Conservation (phyloP, 768 basidiomycete genomes). For the Amanita subjunquillea region DNA sequence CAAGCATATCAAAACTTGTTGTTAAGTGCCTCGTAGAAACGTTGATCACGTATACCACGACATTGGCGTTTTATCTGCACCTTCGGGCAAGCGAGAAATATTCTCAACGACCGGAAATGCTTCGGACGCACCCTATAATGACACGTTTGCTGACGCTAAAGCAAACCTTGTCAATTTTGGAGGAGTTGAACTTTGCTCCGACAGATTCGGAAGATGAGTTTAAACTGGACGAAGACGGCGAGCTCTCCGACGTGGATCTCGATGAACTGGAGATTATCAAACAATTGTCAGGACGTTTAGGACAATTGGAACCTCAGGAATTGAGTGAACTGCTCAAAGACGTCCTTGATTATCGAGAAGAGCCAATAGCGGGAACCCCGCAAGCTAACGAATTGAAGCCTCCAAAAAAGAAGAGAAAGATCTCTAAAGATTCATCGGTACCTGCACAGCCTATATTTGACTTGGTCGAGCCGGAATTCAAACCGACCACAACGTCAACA, state of each 20-base stretch:
- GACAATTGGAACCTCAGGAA: slow-evolving; percentile 28
- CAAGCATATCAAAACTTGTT: background rate
- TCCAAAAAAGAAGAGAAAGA: slow-evolving; percentile 60
- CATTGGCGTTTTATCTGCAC: slow-evolving; percentile 87
- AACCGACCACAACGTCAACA: slow-evolving; percentile 25
- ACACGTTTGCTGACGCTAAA: slow-evolving; percentile 74
- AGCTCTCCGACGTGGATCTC: background rate
- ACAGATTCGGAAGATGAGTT: slow-evolving; percentile 40
- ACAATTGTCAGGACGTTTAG: background rate
- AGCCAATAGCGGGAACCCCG: background rate
- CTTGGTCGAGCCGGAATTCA: slow-evolving; percentile 72
- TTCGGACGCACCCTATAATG: slow-evolving; percentile 65
- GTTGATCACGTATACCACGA: slow-evolving; percentile 80
- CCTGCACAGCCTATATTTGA: slow-evolving; percentile 44
- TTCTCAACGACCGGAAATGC: slow-evolving; percentile 45
- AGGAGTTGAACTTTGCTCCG: slow-evolving; percentile 69
- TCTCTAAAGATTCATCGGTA: slow-evolving; percentile 13
- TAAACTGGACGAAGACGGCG: slow-evolving; percentile 23
- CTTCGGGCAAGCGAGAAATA: slow-evolving; percentile 66
- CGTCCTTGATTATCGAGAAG: slow-evolving; percentile 15
- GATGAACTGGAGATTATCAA: slow-evolving; percentile 16
- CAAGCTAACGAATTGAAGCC: slow-evolving; percentile 13
- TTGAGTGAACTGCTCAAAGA: slow-evolving; percentile 50
- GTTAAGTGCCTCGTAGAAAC: slow-evolving; percentile 38
- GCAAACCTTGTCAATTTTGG: slow-evolving; percentile 69